A percentile compares a stretch with the other conserved stretches of the same genome.
phyloP scores from a whole-genome alignment of 2,329 filamentous ascomycete species.

The Ophiocordyceps polyrhachis-furcata region DNA sequence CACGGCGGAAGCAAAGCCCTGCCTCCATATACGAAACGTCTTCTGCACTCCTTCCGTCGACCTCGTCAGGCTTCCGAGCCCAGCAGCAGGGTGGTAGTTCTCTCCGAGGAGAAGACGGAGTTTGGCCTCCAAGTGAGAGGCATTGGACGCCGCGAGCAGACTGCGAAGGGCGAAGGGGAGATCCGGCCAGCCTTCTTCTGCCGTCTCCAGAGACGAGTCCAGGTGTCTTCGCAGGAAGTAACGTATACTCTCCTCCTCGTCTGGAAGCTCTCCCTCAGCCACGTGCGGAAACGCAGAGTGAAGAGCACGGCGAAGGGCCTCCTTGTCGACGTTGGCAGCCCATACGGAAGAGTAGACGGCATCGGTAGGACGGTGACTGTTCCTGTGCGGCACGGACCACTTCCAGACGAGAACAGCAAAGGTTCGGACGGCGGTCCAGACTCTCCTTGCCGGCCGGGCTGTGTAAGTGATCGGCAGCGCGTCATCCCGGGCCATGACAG shows the following conservation, averaged over 20 bases:
- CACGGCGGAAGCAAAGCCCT: conserved; percentile 4
- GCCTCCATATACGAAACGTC: conserved; percentile 5
- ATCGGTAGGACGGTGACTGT: conserved; percentile 5
- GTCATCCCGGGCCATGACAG: not conserved
- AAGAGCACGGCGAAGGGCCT: conserved; percentile 1
- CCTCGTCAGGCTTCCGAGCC: conserved; percentile 2
- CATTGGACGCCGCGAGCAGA: conserved; percentile 4
- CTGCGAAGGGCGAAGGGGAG: conserved; percentile 1
- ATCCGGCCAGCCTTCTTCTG: conserved; percentile 5
- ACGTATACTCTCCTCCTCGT: not conserved
- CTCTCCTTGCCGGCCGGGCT: not conserved
- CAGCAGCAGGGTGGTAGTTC: conserved; percentile 3
- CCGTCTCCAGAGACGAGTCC: not conserved
- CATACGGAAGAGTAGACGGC: conserved; percentile 4
- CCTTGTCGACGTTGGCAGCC: conserved; percentile 1
- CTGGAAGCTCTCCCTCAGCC: conserved; percentile 1
- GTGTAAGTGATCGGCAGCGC: not conserved
- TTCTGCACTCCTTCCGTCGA: conserved; percentile 3
- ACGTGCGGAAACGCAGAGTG: conserved; percentile 2
- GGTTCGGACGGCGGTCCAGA: not conserved
- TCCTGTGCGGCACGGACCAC: conserved; percentile 6
- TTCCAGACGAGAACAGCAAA: conserved; percentile 2
- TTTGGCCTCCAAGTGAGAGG: conserved; percentile 4
- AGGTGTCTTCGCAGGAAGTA: not conserved
- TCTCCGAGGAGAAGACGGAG: conserved; percentile 1